These are phyloP conservation scores for Trichocladium uniseriatum DNA, from an alignment of 495 filamentous ascomycete genomes.

Conservation along the genomic window DNA sequence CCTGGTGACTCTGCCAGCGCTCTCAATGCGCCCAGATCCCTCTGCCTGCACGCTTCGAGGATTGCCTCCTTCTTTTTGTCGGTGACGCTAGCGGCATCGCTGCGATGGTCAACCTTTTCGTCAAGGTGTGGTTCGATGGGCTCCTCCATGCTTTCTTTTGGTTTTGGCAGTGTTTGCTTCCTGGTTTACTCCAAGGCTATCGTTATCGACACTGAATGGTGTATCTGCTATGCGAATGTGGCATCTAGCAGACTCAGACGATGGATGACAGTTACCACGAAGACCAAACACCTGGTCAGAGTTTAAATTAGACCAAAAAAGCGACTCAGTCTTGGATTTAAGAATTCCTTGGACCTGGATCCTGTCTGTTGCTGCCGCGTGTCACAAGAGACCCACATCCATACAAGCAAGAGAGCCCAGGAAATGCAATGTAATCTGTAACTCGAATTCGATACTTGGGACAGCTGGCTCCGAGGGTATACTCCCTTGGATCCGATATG, in stretches of 20 bases:
- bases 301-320: not conserved
- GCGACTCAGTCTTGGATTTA: too few relatives aligned
- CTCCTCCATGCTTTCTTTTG: constrained; percentile 5
- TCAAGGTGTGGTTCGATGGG: constrained; percentile 1
- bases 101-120: constrained; percentile 13
- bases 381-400: not conserved
- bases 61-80: constrained; percentile 37
- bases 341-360: not conserved
- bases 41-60: constrained; percentile 54
- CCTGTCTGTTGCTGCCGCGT: constrained; percentile 6
- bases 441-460: not conserved
- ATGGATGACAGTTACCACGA: too few relatives aligned
- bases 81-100: not conserved
- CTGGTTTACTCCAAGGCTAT: too few relatives aligned
- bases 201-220: not conserved
- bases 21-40: constrained; percentile 54
- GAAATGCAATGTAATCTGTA: not conserved
- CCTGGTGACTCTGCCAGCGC: constrained; percentile 59
- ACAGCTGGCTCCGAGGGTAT: not conserved
- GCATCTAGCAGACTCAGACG: too few relatives aligned
- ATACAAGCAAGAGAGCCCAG: not conserved
- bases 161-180: not conserved
- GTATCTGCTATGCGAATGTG: not conserved
- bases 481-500: too few relatives aligned
- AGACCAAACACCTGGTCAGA: too few relatives aligned